phyloP scores from a whole-genome alignment of 2,329 filamentous ascomycete genomes.

The Uncinocarpus reesii region DNA sequence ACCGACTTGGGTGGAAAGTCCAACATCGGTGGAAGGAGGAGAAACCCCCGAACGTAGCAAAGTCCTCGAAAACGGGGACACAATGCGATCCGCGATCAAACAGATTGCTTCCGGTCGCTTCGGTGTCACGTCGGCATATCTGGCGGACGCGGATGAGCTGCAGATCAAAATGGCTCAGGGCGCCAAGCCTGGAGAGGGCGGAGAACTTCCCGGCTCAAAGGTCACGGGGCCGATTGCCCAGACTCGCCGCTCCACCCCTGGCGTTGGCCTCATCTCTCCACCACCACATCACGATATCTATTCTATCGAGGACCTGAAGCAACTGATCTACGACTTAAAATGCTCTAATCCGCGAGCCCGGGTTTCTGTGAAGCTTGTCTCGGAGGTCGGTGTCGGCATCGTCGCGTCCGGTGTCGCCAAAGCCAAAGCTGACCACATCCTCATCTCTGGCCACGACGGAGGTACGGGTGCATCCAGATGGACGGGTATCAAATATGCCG shows the following conservation, averaged over 20 bases:
- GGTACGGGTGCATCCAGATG: slow-evolving; percentile 92
- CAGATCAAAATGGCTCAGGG: slow-evolving; percentile 99
- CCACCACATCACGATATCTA: slow-evolving; percentile 98
- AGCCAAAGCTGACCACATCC: slow-evolving; percentile 90
- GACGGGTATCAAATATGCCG: slow-evolving; percentile 98
- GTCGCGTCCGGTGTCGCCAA: slow-evolving; percentile 96
- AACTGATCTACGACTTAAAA: slow-evolving; percentile 95
- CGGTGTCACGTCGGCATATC: slow-evolving; percentile 87
- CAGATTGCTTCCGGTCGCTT: slow-evolving; percentile 94
- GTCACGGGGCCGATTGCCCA: slow-evolving; percentile 88
- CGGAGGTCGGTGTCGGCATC: slow-evolving; percentile 93
- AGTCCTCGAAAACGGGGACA: slow-evolving; percentile 80
- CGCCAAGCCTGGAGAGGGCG: slow-evolving; percentile 93
- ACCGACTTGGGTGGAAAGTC: slow-evolving; percentile 91
- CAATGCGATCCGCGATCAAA: slow-evolving; percentile 95
- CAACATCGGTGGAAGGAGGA: slow-evolving; percentile 93
- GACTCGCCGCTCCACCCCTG: slow-evolving; percentile 90
- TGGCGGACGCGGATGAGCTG: slow-evolving; percentile 88
- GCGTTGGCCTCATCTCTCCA: slow-evolving; percentile 90
- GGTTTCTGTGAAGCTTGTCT: slow-evolving; percentile 94
- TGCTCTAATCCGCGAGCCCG: slow-evolving; percentile 86
- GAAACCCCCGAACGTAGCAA: slow-evolving; percentile 87
- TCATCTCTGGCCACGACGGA: slow-evolving; percentile 94
- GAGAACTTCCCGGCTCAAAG: slow-evolving; percentile 94
- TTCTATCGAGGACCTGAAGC: slow-evolving; percentile 95